phyloP scores from a whole-genome alignment of 2,329 filamentous ascomycete species.

The Trichoderma lentiforme region DNA sequence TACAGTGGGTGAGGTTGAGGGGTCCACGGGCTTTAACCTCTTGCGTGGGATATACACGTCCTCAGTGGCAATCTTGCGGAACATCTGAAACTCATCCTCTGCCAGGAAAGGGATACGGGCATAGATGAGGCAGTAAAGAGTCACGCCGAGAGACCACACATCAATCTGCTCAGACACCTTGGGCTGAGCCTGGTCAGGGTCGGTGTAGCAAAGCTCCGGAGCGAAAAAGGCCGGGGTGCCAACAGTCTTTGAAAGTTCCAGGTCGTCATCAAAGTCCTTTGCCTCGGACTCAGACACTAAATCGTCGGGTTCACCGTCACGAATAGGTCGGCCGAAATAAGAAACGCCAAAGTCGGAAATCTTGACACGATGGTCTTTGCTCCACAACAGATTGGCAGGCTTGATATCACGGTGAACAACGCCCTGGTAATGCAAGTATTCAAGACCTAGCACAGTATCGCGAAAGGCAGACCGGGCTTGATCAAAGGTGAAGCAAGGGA shows the following conservation, averaged over 20 bases:
- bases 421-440: slow-evolving; percentile 87
- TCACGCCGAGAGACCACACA: slow-evolving; percentile 95
- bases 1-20: slow-evolving; percentile 53
- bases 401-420: slow-evolving; percentile 85
- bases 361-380: slow-evolving; percentile 80
- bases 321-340: slow-evolving; percentile 85
- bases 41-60: slow-evolving; percentile 85
- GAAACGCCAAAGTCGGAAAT: slow-evolving; percentile 99
- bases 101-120: slow-evolving; percentile 91
- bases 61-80: slow-evolving; percentile 84
- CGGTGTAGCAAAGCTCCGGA: slow-evolving; percentile 90
- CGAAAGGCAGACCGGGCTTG: slow-evolving; percentile 82
- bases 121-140: slow-evolving; percentile 91
- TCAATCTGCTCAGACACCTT: slow-evolving; percentile 92
- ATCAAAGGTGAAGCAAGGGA: slow-evolving; percentile 85
- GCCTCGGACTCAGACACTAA: slow-evolving; percentile 76
- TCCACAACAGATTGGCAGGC: slow-evolving; percentile 87
- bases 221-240: slow-evolving; percentile 97
- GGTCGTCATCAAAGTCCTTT: slow-evolving; percentile 83
- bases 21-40: slow-evolving; percentile 73
- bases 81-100: slow-evolving; percentile 88
- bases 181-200: slow-evolving; percentile 64
- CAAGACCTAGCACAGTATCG: slow-evolving; percentile 87
- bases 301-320: slow-evolving; percentile 76
- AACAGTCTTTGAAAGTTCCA: slow-evolving; percentile 96